Evolutionary conservation across 768 basidiomycete species (phyloP).

Genomic region (Suillus clintonianus): DNA sequence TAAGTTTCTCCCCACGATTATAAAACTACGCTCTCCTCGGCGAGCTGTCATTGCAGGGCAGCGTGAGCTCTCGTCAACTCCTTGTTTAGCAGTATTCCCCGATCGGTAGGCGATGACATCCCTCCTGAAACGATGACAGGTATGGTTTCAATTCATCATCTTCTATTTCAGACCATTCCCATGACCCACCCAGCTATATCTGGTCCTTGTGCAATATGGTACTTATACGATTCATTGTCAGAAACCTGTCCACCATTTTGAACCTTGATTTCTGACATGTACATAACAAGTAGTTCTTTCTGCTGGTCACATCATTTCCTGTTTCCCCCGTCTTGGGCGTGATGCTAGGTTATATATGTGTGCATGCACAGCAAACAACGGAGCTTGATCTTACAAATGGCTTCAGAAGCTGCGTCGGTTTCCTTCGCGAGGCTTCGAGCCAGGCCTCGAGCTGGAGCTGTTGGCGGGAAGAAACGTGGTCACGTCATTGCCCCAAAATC

Average conservation of each 20-base stretch:
- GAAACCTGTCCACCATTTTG: neutral
- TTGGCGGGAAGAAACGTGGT: neutral
- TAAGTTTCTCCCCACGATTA: conserved; percentile 3
- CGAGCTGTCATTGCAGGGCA: conserved; percentile 5
- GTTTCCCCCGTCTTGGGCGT: neutral
- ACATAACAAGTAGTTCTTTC: conserved; percentile 2
- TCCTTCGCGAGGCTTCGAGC: neutral
- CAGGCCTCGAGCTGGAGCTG: neutral
- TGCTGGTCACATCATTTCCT: neutral
- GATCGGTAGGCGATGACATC: neutral
- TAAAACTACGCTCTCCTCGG: conserved; percentile 4
- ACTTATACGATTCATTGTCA: neutral
- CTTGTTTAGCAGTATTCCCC: neutral
- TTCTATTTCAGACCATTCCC: conserved; percentile 1
- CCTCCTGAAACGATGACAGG: neutral
- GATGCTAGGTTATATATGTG: neutral
- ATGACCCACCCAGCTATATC: neutral
- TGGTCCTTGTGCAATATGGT: neutral
- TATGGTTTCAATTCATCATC: neutral
- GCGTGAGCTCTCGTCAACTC: neutral
- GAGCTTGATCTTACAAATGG: neutral
- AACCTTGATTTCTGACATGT: conserved; percentile 4
- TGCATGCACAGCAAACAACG: neutral
- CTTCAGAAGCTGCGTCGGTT: conserved; percentile 1
- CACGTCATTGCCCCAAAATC: conserved; percentile 5